phyloP scores from a whole-genome alignment of 2,329 filamentous ascomycete genomes.

The Monascus ruber region DNA sequence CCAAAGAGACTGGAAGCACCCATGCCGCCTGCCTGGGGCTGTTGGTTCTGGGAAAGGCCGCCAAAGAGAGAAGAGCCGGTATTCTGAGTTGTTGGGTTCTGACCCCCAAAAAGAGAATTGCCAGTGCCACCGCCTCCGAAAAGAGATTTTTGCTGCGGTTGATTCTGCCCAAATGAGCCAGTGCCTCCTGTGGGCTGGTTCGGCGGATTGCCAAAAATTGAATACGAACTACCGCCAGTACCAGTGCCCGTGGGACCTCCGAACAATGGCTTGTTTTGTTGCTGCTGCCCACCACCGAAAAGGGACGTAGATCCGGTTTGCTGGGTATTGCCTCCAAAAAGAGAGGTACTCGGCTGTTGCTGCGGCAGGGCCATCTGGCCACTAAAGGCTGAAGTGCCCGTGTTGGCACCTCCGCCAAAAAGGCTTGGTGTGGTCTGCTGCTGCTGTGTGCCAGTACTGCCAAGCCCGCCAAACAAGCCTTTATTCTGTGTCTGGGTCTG shows the following conservation, averaged over 20 bases:
- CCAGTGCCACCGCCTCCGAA: slow-evolving; percentile 39
- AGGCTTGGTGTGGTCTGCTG: slow-evolving; percentile 27
- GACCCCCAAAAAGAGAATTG: slow-evolving; percentile 37
- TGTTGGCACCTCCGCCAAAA: slow-evolving; percentile 30
- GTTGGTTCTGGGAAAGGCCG: slow-evolving; percentile 24
- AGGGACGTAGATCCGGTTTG: slow-evolving; percentile 21
- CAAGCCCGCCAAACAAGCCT: slow-evolving; percentile 25
- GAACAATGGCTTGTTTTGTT: too few relatives aligned
- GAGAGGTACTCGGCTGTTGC: slow-evolving; percentile 22
- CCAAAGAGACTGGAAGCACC: slow-evolving; percentile 42
- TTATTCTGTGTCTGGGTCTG: slow-evolving; percentile 25
- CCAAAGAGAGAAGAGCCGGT: slow-evolving; percentile 49
- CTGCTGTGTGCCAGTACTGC: slow-evolving; percentile 33
- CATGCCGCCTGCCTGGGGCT: slow-evolving; percentile 20
- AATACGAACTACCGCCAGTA: slow-evolving; percentile 18
- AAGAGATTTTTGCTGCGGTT: slow-evolving; percentile 46
- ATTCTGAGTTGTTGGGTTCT: slow-evolving; percentile 13
- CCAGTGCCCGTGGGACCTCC: too few relatives aligned
- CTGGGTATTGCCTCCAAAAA: slow-evolving; percentile 31
- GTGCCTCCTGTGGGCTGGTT: slow-evolving; percentile 27
- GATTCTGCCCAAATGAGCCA: slow-evolving; percentile 38
- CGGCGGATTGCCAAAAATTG: slow-evolving; percentile 34
- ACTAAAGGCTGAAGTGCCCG: slow-evolving; percentile 18
- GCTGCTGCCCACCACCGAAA: slow-evolving; percentile 25
- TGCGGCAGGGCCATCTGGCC: too few relatives aligned